phyloP scores from a whole-genome alignment of 2,329 filamentous ascomycete species.

The Penicillium aurantiogriseum region DNA sequence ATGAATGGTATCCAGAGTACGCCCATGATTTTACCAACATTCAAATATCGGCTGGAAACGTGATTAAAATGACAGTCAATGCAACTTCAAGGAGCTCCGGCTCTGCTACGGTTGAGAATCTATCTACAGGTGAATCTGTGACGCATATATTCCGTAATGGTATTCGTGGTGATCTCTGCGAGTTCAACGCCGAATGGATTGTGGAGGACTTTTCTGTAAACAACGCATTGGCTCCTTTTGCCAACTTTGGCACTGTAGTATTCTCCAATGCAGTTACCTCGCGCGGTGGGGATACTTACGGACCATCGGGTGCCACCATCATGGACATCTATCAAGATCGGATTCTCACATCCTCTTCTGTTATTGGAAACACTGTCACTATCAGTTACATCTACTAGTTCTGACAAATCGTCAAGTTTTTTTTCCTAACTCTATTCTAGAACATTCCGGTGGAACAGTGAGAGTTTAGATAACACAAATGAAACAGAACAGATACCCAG shows the following conservation, averaged over 20 bases:
- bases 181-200: slow-evolving; percentile 63
- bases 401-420: background rate
- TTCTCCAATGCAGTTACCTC: slow-evolving; percentile 46
- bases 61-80: slow-evolving; percentile 43
- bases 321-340: slow-evolving; percentile 48
- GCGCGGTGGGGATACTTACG: slow-evolving; percentile 28
- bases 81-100: slow-evolving; percentile 45
- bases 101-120: slow-evolving; percentile 50
- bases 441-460: background rate
- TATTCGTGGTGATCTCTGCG: slow-evolving; percentile 45
- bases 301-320: slow-evolving; percentile 40
- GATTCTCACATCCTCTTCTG: slow-evolving; percentile 36
- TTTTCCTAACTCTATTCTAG: background rate
- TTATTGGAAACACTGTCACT: slow-evolving; percentile 21
- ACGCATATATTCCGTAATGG: slow-evolving; percentile 51
- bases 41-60: slow-evolving; percentile 44
- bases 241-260: slow-evolving; percentile 49
- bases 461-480: background rate
- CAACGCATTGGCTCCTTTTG: slow-evolving; percentile 44
- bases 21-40: slow-evolving; percentile 53
- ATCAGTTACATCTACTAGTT: slow-evolving; percentile 24
- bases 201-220: slow-evolving; percentile 52
- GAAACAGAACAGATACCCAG: background rate
- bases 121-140: slow-evolving; percentile 51
- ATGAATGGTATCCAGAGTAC: slow-evolving; percentile 60